These are phyloP conservation scores for Nephelium lappaceum DNA, from an alignment of 345 rosid genomes.

Conservation along the genomic window DNA sequence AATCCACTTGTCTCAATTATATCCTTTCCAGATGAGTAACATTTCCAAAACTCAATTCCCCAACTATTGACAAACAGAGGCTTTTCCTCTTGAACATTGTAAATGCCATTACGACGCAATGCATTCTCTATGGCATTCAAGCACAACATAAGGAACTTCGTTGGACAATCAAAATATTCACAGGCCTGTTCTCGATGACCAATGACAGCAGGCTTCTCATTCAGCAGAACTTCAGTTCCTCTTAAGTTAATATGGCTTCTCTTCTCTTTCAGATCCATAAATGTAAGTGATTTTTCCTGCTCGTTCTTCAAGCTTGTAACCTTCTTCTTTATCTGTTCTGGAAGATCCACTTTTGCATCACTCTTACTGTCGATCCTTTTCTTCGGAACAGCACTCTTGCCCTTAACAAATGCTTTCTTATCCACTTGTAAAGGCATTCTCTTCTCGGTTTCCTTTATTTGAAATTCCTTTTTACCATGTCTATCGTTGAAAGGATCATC, in stretches of 20 bases:
- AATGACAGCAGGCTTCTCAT: slow-evolving; percentile 20
- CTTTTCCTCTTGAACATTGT: slow-evolving; percentile 34
- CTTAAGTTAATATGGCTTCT: not conserved
- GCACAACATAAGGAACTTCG: slow-evolving; percentile 64
- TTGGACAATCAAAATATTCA: slow-evolving; percentile 44
- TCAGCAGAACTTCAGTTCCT: slow-evolving; percentile 18
- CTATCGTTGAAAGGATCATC: slow-evolving; percentile 83
- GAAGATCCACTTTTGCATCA: slow-evolving; percentile 14
- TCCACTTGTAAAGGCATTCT: slow-evolving; percentile 15
- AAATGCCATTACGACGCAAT: slow-evolving; percentile 36
- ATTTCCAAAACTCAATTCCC: slow-evolving; percentile 89
- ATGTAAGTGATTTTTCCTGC: slow-evolving; percentile 23
- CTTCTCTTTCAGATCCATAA: slow-evolving; percentile 8
- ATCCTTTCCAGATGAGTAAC: slow-evolving; percentile 53
- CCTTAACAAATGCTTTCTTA: slow-evolving; percentile 9
- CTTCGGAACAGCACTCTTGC: slow-evolving; percentile 19
- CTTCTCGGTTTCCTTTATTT: slow-evolving; percentile 34
- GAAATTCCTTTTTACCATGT: slow-evolving; percentile 39
- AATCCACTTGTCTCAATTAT: slow-evolving; percentile 68
- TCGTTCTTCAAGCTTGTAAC: slow-evolving; percentile 17
- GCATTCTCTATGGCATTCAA: slow-evolving; percentile 60
- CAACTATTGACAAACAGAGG: slow-evolving; percentile 61
- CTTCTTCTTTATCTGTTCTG: slow-evolving; percentile 18
- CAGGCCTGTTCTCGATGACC: slow-evolving; percentile 22
- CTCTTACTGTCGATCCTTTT: slow-evolving; percentile 19